Evolutionary conservation across 441 rosid genomes (phyloP).

Genomic region (Erysimum pusillum): DNA sequence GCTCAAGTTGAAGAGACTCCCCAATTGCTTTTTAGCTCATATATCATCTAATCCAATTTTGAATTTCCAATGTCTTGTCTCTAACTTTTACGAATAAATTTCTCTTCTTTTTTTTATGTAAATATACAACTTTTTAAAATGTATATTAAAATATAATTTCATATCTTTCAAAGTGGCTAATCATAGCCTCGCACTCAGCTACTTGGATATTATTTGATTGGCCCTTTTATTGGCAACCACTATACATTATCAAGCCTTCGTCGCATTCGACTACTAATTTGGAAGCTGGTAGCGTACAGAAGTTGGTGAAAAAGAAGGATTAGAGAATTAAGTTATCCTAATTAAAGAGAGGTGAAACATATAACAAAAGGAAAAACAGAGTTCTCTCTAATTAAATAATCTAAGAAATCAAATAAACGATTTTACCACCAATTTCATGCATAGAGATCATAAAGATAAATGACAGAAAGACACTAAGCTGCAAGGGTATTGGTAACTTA

Average conservation of each 20-base stretch:
- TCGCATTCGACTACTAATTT: constrained; percentile 34
- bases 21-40: constrained; percentile 20
- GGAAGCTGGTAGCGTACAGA: constrained; percentile 22
- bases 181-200: constrained; percentile 43
- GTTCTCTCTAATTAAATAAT: not conserved
- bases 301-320: constrained; percentile 29
- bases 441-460: constrained; percentile 26
- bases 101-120: not conserved
- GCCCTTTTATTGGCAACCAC: constrained; percentile 37
- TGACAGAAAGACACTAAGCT: not conserved
- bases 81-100: constrained; percentile 18
- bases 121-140: not conserved
- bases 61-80: constrained; percentile 29
- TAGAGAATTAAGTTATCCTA: not conserved
- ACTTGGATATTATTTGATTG: constrained; percentile 36
- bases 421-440: constrained; percentile 18
- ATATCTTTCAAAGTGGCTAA: constrained; percentile 44
- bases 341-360: not conserved
- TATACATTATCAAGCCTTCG: constrained; percentile 5
- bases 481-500: too few species aligned
- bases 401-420: constrained; percentile 10
- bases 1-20: constrained; percentile 40
- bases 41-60: constrained; percentile 11
- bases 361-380: not conserved
- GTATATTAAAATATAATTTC: not conserved